These are phyloP conservation scores for Flaveria bidentis DNA, from an alignment of 129 eudicot species.

Conservation along the genomic window DNA sequence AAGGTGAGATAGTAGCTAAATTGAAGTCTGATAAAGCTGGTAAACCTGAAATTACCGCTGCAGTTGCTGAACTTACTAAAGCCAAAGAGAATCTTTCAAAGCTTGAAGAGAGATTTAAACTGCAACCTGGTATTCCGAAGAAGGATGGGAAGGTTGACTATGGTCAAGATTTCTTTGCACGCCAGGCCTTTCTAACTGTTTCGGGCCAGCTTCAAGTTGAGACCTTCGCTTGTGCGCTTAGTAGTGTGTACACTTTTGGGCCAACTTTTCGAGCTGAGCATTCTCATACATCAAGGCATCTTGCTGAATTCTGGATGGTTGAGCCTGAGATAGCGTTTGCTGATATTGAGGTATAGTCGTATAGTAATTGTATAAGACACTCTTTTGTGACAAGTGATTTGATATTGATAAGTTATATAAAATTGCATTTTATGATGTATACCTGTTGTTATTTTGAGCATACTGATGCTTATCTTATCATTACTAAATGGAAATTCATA, in stretches of 20 bases:
- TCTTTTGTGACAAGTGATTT: background rate
- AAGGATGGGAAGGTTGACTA: conserved; percentile 90
- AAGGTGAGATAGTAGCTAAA: conserved; percentile 65
- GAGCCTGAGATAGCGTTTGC: conserved; percentile 98
- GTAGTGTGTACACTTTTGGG: conserved; percentile 92
- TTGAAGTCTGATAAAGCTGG: conserved; percentile 81
- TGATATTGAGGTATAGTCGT: conserved; percentile 78
- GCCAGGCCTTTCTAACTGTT: conserved; percentile 86
- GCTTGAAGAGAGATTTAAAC: conserved; percentile 63
- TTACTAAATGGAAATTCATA: background rate
- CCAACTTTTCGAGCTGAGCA: conserved; percentile 97
- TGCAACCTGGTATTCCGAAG: conserved; percentile 65
- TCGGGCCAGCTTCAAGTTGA: conserved; percentile 98
- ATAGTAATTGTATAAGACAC: conserved; percentile 4
- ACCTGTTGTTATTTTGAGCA: background rate
- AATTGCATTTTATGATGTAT: background rate
- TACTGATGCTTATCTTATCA: background rate
- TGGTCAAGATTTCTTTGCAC: conserved; percentile 75
- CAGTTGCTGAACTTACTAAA: conserved; percentile 66
- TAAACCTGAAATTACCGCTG: conserved; percentile 57
- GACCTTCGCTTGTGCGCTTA: conserved; percentile 84
- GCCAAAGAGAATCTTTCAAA: conserved; percentile 67
- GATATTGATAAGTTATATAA: background rate
- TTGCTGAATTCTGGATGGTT: conserved; percentile 98
- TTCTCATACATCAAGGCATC: conserved; percentile 91